phyloP scores from a whole-genome alignment of 1,284 basidiomycete genomes.

The Waitea zeae region DNA sequence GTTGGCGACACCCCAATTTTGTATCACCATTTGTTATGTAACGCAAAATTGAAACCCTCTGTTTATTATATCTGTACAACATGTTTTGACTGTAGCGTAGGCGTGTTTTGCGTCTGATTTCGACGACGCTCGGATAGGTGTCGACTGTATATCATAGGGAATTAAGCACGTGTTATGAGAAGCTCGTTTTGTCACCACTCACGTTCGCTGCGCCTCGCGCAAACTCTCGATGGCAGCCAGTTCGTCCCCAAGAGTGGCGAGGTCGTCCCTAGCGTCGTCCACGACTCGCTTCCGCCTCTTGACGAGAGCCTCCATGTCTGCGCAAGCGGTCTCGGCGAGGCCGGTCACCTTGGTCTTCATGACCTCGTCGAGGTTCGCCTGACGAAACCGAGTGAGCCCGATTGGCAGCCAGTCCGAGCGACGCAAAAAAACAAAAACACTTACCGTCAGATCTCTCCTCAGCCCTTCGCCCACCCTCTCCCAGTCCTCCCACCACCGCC shows the following conservation, averaged over 20 bases:
- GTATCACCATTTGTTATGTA: too few species aligned
- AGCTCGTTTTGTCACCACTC: too few species aligned
- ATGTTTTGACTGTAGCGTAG: too few species aligned
- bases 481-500: slow-evolving; percentile 61
- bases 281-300: slow-evolving; percentile 24
- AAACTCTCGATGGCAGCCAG: too few species aligned
- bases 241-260: slow-evolving; percentile 12
- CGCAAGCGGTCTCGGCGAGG: slow-evolving; percentile 14
- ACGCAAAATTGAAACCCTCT: too few species aligned
- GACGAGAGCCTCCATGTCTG: slow-evolving; percentile 25
- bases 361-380: slow-evolving; percentile 29
- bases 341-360: slow-evolving; percentile 26
- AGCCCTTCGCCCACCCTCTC: slow-evolving; percentile 50
- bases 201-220: too few species aligned
- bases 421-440: slow-evolving; percentile 7
- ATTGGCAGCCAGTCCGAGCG: background rate
- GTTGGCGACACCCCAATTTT: too few species aligned
- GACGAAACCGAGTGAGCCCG: background rate
- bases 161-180: too few species aligned
- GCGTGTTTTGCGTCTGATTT: too few species aligned
- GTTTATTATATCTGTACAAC: too few species aligned
- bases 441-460: slow-evolving; percentile 54
- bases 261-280: slow-evolving; percentile 15
- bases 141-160: too few species aligned
- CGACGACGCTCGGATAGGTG: too few species aligned